A percentile compares a stretch with the other conserved stretches of the same genome.
These are phyloP conservation scores for Lachnellula occidentalis DNA, from an alignment of 2,329 filamentous ascomycete species.

Conservation along the genomic window DNA sequence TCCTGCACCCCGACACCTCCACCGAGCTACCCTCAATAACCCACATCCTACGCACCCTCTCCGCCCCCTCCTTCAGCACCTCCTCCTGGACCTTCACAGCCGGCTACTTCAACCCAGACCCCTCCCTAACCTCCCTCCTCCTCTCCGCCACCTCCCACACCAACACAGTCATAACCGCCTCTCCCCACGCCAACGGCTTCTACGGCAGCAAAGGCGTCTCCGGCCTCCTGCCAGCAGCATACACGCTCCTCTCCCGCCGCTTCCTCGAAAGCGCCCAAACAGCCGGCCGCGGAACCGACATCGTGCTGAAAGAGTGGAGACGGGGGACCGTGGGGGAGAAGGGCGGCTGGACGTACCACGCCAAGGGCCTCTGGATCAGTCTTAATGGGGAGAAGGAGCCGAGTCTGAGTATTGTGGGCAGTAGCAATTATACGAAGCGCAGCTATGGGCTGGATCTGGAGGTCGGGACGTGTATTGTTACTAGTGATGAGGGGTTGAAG, in stretches of 20 bases:
- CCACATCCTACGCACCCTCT: conserved; percentile 64
- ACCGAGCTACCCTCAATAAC: conserved; percentile 84
- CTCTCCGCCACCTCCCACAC: conserved; percentile 63
- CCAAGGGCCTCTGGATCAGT: conserved; percentile 90
- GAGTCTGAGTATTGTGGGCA: conserved; percentile 78
- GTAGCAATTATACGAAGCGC: conserved; percentile 91
- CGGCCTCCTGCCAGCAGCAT: conserved; percentile 84
- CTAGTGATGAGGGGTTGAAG: conserved; percentile 67
- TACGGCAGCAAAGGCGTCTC: conserved; percentile 84
- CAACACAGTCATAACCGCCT: conserved; percentile 86
- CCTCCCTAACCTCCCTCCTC: conserved; percentile 72
- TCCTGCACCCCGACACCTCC: conserved; percentile 73
- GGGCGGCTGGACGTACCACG: conserved; percentile 94
- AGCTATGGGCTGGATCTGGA: conserved; percentile 92
- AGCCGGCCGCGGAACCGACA: conserved; percentile 46
- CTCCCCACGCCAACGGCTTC: conserved; percentile 92
- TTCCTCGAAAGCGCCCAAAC: conserved; percentile 53
- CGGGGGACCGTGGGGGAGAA: conserved; percentile 73
- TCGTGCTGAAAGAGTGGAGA: conserved; percentile 83
- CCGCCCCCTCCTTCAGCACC: conserved; percentile 55
- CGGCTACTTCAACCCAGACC: conserved; percentile 96
- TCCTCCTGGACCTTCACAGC: conserved; percentile 95
- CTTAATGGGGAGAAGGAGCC: conserved; percentile 61
- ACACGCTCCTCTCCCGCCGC: conserved; percentile 77
- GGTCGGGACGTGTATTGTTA: conserved; percentile 81